Conservation (phyloP, 768 basidiomycete genomes). For the Boletus rufocinnamomeus region DNA sequence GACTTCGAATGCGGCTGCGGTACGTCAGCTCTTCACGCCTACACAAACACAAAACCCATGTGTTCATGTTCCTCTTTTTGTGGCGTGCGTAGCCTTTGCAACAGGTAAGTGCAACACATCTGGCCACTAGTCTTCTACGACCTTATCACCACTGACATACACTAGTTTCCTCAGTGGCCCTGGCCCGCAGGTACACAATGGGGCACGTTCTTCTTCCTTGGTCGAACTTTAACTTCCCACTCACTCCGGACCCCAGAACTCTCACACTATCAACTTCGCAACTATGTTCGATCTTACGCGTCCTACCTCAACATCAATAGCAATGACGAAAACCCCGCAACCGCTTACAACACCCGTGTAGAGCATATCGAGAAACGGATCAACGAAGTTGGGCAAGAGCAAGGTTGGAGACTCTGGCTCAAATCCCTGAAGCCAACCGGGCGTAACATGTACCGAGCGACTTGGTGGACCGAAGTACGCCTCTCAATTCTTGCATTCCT, state of each 20-base stretch:
- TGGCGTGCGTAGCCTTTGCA: not conserved
- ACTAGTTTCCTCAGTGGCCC: conserved; percentile 17
- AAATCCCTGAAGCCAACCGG: conserved; percentile 10
- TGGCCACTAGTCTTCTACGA: not conserved
- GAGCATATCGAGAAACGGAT: conserved; percentile 44
- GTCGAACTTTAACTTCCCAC: not conserved
- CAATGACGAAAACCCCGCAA: conserved; percentile 40
- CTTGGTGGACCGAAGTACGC: conserved; percentile 30
- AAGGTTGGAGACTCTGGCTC: conserved; percentile 19
- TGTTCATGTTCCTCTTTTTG: not conserved
- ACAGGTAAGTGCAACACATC: not conserved
- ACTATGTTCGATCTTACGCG: conserved; percentile 31
- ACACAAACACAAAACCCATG: not conserved
- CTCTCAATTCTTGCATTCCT: not conserved
- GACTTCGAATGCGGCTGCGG: conserved; percentile 12
- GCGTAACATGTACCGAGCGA: conserved; percentile 28
- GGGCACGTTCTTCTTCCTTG: not conserved
- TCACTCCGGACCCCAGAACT: conserved; percentile 25
- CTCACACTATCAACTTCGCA: conserved; percentile 35
- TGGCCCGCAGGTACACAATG: conserved; percentile 20
- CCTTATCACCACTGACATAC: not conserved
- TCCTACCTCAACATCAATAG: conserved; percentile 17
- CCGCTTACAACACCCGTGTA: conserved; percentile 50
- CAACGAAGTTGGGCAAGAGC: conserved; percentile 16
- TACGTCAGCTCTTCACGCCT: not conserved